These are phyloP conservation scores for Nicotiana undulata DNA, from an alignment of 257 asterid genomes.

Conservation along the genomic window DNA sequence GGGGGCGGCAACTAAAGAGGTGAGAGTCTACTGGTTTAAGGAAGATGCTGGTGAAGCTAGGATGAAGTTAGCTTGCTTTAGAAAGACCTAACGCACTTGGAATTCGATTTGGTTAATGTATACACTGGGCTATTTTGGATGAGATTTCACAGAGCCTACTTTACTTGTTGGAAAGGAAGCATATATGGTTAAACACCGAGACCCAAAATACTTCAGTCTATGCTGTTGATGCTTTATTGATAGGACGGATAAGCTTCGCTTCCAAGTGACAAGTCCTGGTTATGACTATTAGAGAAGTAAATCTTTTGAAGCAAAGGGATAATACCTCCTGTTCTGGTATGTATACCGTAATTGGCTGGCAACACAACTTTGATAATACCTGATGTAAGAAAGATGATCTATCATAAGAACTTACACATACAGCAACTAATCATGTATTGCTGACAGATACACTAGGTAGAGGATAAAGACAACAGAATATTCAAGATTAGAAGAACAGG, in stretches of 20 bases:
- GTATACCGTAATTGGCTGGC: slow-evolving; percentile 83
- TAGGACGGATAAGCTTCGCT: background rate
- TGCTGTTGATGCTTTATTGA: background rate
- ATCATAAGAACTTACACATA: background rate
- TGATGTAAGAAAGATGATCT: slow-evolving; percentile 10
- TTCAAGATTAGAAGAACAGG: background rate
- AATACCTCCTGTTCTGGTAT: slow-evolving; percentile 91
- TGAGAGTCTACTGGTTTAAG: background rate
- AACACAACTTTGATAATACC: slow-evolving; percentile 86
- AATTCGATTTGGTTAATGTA: background rate
- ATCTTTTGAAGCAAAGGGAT: slow-evolving; percentile 3
- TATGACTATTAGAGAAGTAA: background rate
- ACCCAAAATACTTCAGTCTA: background rate
- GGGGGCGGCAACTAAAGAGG: too few species aligned
- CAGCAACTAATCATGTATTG: background rate
- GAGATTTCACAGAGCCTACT: background rate
- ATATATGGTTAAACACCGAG: background rate
- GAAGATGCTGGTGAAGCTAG: background rate
- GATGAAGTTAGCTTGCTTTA: background rate
- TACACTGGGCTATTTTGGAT: background rate
- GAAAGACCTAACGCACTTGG: background rate
- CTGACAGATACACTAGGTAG: background rate
- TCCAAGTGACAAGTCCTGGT: background rate
- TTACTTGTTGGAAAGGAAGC: background rate
- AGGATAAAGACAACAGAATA: background rate